Evolutionary conservation across 345 rosid genomes (phyloP).

Genomic region (Alliaria petiolata): DNA sequence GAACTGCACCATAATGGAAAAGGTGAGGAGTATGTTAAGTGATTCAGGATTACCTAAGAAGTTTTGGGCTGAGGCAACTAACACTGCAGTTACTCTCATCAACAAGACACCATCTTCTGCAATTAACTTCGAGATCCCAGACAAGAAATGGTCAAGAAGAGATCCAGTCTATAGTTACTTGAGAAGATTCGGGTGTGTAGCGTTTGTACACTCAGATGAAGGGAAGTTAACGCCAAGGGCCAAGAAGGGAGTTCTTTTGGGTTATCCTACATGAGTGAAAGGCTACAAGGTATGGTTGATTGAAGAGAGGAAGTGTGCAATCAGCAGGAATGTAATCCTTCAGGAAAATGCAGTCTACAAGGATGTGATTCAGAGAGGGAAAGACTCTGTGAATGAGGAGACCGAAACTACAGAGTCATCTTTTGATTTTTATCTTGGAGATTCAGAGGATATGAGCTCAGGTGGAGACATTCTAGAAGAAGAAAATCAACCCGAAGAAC

Average conservation of each 20-base stretch:
- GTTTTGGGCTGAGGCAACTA: not conserved
- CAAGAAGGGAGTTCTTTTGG: not conserved
- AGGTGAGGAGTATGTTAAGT: not conserved
- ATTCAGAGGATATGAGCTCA: too few relatives aligned
- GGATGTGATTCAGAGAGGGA: not conserved
- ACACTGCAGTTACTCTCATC: not conserved
- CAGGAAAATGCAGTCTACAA: not conserved
- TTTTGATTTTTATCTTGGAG: too few relatives aligned
- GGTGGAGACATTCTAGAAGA: too few relatives aligned
- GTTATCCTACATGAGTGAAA: not conserved
- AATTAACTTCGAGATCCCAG: not conserved
- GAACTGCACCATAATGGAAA: not conserved
- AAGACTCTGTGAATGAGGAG: too few relatives aligned
- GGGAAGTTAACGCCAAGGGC: not conserved
- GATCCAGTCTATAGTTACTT: not conserved
- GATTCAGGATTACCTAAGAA: not conserved
- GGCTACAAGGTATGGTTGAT: not conserved
- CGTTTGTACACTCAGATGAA: not conserved
- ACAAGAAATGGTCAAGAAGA: not conserved
- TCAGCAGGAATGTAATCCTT: not conserved
- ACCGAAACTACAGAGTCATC: too few relatives aligned
- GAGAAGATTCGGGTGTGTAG: not conserved
- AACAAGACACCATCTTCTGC: not conserved
- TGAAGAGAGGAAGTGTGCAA: not conserved
- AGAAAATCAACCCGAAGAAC: too few relatives aligned